phyloP scores from a whole-genome alignment of 495 filamentous ascomycete species.

The Penicillium nucicola region DNA sequence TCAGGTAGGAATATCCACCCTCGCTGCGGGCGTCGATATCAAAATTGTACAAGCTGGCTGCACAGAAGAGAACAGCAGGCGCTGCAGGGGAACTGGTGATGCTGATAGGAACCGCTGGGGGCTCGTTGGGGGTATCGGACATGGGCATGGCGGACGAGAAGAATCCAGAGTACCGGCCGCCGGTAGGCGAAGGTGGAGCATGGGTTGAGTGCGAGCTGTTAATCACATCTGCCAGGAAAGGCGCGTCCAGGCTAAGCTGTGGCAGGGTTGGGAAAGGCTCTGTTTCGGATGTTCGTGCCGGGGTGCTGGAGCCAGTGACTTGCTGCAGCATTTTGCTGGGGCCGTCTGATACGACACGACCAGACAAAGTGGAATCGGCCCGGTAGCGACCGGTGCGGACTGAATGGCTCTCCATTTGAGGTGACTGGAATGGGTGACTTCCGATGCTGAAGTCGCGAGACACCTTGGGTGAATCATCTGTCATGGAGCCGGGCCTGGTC shows the following conservation, averaged over 20 bases:
- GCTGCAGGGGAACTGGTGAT: constrained; percentile 28
- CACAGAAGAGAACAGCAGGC: constrained; percentile 72
- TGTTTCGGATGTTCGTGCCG: constrained; percentile 9
- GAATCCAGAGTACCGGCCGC: constrained; percentile 56
- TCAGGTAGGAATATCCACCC: constrained; percentile 93
- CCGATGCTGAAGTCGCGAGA: constrained; percentile 49
- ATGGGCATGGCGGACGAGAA: constrained; percentile 87
- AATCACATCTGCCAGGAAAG: constrained; percentile 40
- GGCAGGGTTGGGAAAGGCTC: constrained; percentile 41
- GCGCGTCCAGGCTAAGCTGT: constrained; percentile 40
- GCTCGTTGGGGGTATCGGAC: constrained; percentile 53
- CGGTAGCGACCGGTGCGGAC: constrained; percentile 26
- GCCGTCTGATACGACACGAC: constrained; percentile 16
- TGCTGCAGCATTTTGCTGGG: constrained; percentile 33
- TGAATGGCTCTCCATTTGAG: constrained; percentile 30
- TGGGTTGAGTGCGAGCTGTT: constrained; percentile 19
- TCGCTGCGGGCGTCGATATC: constrained; percentile 91
- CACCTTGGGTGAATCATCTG: constrained; percentile 59
- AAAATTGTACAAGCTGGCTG: constrained; percentile 92
- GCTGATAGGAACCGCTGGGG: constrained; percentile 18
- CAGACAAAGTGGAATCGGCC: constrained; percentile 32
- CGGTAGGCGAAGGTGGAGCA: constrained; percentile 26
- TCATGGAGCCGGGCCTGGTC: constrained; percentile 58
- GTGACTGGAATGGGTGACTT: constrained; percentile 34
- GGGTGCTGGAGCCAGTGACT: constrained; percentile 15